phyloP scores from a whole-genome alignment of 2,329 filamentous ascomycete species.

The Colletotrichum spaethianum region DNA sequence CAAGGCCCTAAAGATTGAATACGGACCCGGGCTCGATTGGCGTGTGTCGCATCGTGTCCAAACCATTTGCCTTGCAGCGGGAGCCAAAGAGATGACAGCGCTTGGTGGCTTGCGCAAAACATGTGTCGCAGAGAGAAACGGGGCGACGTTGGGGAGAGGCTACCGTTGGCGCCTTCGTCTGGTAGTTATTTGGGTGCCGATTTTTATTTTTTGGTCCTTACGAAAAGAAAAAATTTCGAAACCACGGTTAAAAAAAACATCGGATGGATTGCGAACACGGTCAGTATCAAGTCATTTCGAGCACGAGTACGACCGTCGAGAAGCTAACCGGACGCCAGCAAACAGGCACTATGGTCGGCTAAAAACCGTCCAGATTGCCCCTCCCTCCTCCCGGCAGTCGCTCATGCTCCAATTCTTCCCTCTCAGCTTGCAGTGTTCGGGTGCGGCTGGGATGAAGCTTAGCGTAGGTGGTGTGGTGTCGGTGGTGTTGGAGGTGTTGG shows the following conservation, averaged over 20 bases:
- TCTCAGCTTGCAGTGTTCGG: slow-evolving; percentile 16
- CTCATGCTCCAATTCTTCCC: not conserved
- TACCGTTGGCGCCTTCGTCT: slow-evolving; percentile 28
- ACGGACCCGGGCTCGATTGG: slow-evolving; percentile 14
- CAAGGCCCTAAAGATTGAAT: not conserved
- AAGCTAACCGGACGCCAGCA: not conserved
- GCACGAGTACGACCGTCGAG: slow-evolving; percentile 2
- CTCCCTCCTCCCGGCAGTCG: not conserved
- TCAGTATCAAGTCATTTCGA: slow-evolving; percentile 10
- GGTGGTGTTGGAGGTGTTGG: slow-evolving; percentile 30
- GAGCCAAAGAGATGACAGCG: slow-evolving; percentile 23
- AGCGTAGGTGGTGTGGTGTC: not conserved
- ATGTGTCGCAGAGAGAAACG: slow-evolving; percentile 21
- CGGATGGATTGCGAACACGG: slow-evolving; percentile 8
- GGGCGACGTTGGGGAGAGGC: slow-evolving; percentile 11
- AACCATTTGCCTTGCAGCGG: not conserved
- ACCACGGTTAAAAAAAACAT: slow-evolving; percentile 5
- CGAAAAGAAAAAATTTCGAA: slow-evolving; percentile 27
- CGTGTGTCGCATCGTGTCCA: slow-evolving; percentile 24
- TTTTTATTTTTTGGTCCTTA: not conserved
- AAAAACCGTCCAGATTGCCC: not conserved
- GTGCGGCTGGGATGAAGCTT: slow-evolving; percentile 21
- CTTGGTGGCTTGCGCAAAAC: slow-evolving; percentile 28
- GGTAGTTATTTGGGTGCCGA: not conserved
- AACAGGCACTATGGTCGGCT: not conserved